Conservation (phyloP, 2,329 filamentous ascomycete species). For the Dothiorella sarmentorum region DNA sequence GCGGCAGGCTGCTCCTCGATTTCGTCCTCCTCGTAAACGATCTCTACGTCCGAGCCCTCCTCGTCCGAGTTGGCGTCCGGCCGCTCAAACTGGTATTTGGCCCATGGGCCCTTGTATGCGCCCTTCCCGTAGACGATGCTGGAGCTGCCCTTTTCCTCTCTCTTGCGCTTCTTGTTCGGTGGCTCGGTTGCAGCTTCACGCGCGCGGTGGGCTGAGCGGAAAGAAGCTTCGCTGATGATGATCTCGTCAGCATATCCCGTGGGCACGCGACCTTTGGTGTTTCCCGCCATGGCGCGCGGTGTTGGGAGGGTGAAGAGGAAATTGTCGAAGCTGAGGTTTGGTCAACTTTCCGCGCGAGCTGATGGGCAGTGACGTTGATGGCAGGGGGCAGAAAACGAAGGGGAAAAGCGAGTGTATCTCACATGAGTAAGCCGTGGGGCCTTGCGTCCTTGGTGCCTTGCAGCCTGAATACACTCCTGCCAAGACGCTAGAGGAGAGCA, state of each 20-base stretch:
- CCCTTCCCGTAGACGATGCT: conserved; percentile 80
- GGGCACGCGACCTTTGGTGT: conserved; percentile 41
- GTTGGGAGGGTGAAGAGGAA: conserved; percentile 20
- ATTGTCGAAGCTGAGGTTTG: not conserved
- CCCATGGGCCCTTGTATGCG: conserved; percentile 94
- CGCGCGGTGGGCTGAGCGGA: conserved; percentile 81
- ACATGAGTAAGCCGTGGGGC: too few relatives aligned
- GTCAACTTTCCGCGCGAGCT: conserved; percentile 2
- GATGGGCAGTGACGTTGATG: conserved; percentile 5
- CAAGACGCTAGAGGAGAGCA: too few relatives aligned
- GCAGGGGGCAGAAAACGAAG: too few relatives aligned
- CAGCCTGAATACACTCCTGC: too few relatives aligned
- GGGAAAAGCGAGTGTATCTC: too few relatives aligned
- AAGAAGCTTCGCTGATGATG: conserved; percentile 84
- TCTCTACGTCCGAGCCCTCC: conserved; percentile 66
- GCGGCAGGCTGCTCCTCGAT: conserved; percentile 56
- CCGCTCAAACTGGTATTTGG: conserved; percentile 72
- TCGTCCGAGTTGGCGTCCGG: conserved; percentile 63
- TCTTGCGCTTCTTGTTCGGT: conserved; percentile 69
- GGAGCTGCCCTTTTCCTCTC: conserved; percentile 82
- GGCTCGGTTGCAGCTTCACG: conserved; percentile 58
- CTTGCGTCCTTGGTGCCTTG: too few relatives aligned
- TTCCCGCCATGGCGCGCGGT: conserved; percentile 17
- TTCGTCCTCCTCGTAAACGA: conserved; percentile 74
- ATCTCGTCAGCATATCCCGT: conserved; percentile 88